Evolutionary conservation across 306 rosid species (phyloP), one percentile per base, ranked within the genome.

Genomic region (Leucaena leucocephala): DNA sequence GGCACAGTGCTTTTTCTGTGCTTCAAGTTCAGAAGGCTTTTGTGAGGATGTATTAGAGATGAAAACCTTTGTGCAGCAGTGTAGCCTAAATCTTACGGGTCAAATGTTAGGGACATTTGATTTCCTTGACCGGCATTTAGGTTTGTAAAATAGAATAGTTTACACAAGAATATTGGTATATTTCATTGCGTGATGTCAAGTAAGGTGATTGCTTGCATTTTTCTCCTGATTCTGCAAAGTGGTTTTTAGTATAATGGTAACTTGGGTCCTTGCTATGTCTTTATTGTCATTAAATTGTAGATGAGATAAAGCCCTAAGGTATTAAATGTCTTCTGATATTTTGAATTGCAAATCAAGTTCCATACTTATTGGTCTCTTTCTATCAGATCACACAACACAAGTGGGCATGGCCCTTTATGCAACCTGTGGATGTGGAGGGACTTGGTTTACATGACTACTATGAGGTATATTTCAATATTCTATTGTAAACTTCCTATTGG

Each of bases 381-480:
- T 42, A 40, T 85, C 91, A 94, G 97, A 86, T 94, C n/a, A 87
- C 97, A 16, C 95, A 93, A 66, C 97, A 92, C 86, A 92, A 91
- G 83, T 88, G 89, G 90, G 93, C 97, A 16, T 89, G 93, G 94
- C 97, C 98, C 73, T 92, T 94, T 89, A 87, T 92, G 97, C 92
- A 92, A 80, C 97, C 97, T 63, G 97, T 94, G 59, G 98, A 92
- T 84, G 97, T 94, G 45, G 92, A 87, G 84, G 97, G 95, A 74
- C 97, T 94, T 59, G 92, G 93, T 64, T 87, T 94, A 78, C 83
- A 91, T 57, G 98, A 94, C 89, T 92, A 94, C 75, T 92, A 83
- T 61, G 91, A 91, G 97, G 98, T 92, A 86, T 83, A 82, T 40
- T 80, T 63, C 59, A 1, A 55, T 64, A 66, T 58, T 61, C 66